phyloP scores from a whole-genome alignment of 1,139 yeast species.

The Pichia sp. region DNA sequence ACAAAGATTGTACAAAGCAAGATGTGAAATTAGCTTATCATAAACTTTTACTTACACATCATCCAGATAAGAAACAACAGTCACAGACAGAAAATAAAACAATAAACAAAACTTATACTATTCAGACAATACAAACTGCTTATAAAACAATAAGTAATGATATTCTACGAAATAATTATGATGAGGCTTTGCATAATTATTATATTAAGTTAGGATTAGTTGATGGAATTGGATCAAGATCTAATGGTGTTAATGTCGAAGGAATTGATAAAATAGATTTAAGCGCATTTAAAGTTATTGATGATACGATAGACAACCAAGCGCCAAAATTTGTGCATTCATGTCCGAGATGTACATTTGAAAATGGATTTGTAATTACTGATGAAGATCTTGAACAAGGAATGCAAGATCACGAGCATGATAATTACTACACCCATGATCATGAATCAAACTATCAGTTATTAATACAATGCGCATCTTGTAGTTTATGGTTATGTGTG shows the following conservation, averaged over 20 bases:
- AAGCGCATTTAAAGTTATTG: slow-evolving; percentile 35
- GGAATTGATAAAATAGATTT: slow-evolving; percentile 18
- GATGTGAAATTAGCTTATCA: slow-evolving; percentile 61
- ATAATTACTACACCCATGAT: slow-evolving; percentile 21
- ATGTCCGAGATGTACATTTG: slow-evolving; percentile 70
- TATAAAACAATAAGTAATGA: slow-evolving; percentile 45
- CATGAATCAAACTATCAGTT: slow-evolving; percentile 44
- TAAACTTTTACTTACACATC: slow-evolving; percentile 49
- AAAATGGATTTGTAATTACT: slow-evolving; percentile 47
- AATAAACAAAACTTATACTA: slow-evolving; percentile 1
- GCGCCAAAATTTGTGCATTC: slow-evolving; percentile 33
- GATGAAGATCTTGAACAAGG: slow-evolving; percentile 54
- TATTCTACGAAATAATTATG: slow-evolving; percentile 40
- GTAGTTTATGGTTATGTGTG: slow-evolving; percentile 81
- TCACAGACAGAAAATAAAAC: neutral
- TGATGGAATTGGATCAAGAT: slow-evolving; percentile 19
- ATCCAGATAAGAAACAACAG: slow-evolving; percentile 61
- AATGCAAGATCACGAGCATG: slow-evolving; percentile 28
- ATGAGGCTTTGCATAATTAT: slow-evolving; percentile 35
- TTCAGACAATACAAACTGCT: slow-evolving; percentile 47
- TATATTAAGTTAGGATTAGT: slow-evolving; percentile 44
- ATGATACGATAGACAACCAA: slow-evolving; percentile 16
- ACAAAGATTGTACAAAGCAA: slow-evolving; percentile 31
- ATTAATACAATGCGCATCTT: slow-evolving; percentile 69
- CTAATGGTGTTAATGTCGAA: slow-evolving; percentile 4